A percentile compares a stretch with the other conserved stretches of the same genome.
These are phyloP conservation scores for Batkoa obscura DNA, from an alignment of 371 early-diverging fungal genomes.

Conservation along the genomic window DNA sequence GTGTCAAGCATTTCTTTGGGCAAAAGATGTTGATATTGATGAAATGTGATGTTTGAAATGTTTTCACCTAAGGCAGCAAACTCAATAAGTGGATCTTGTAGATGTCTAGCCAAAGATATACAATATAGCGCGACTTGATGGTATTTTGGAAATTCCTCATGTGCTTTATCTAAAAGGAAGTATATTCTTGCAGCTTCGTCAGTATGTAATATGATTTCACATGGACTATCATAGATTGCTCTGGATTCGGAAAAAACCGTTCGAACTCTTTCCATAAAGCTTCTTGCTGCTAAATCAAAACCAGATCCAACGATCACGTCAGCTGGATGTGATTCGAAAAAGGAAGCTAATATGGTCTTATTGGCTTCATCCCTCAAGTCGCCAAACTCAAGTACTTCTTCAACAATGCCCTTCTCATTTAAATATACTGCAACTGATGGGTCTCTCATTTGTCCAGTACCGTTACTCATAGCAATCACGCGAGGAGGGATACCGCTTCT, in stretches of 20 bases:
- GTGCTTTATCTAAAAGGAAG: constrained; percentile 52
- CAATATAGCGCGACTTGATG: constrained; percentile 65
- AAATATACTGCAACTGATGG: constrained; percentile 52
- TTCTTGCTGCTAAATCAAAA: constrained; percentile 46
- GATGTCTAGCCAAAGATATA: constrained; percentile 60
- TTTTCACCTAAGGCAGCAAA: constrained; percentile 65
- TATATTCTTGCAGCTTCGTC: constrained; percentile 80
- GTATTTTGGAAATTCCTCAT: constrained; percentile 45
- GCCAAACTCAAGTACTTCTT: constrained; percentile 38
- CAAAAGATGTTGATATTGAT: constrained; percentile 51
- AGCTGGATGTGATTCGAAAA: constrained; percentile 37
- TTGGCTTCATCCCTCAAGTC: constrained; percentile 33
- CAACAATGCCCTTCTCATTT: constrained; percentile 53
- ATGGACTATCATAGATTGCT: constrained; percentile 15
- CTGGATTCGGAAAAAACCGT: constrained; percentile 27
- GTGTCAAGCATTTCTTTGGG: constrained; percentile 37
- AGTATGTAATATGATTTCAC: constrained; percentile 28
- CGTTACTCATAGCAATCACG: constrained; percentile 68
- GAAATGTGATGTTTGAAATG: constrained; percentile 41
- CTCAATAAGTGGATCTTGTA: constrained; percentile 73
- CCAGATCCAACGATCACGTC: constrained; percentile 74
- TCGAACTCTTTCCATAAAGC: constrained; percentile 44
- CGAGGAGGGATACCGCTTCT: constrained; percentile 32
- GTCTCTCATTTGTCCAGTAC: constrained; percentile 48
- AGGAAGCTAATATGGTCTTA: constrained; percentile 28